Percentiles rank a stretch among this genome's conserved stretches.
Conservation (phyloP, 306 rosid genomes). For the Citrullus colocynthis region DNA sequence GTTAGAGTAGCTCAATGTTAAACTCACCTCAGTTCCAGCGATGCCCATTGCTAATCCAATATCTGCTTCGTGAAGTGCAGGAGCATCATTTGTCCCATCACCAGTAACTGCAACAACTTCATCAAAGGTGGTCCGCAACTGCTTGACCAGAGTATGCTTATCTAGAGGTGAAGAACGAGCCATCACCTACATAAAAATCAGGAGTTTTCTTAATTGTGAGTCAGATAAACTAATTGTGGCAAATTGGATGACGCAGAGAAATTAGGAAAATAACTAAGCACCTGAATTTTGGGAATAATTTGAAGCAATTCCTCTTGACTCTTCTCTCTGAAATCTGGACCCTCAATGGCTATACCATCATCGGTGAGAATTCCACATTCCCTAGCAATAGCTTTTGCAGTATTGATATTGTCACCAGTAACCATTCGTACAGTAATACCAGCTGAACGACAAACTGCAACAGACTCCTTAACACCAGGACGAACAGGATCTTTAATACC, state of each 20-base stretch:
- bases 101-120: conserved; percentile 99
- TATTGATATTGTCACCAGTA: conserved; percentile 86
- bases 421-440: conserved; percentile 95
- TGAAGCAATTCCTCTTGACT: conserved; percentile 47
- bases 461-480: conserved; percentile 94
- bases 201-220: conserved; percentile 6
- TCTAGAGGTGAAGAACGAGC: conserved; percentile 96
- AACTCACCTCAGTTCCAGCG: conserved; percentile 91
- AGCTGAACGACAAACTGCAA: conserved; percentile 81
- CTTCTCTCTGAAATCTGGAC: conserved; percentile 84
- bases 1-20: background rate
- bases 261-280: conserved; percentile 15
- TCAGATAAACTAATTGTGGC: conserved; percentile 7
- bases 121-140: conserved; percentile 67
- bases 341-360: conserved; percentile 97
- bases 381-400: conserved; percentile 94
- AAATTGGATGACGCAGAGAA: conserved; percentile 2
- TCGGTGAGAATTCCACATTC: conserved; percentile 96
- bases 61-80: conserved; percentile 98
- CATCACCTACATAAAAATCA: conserved; percentile 50
- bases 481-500: conserved; percentile 98
- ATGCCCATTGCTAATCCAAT: conserved; percentile 99
- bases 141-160: conserved; percentile 82
- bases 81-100: conserved; percentile 98
- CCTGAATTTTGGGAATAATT: conserved; percentile 93